Evolutionary conservation across 805 yeast genomes (phyloP), one percentile per base, ranked within the genome.

Genomic region (Kazachstania viticola): DNA sequence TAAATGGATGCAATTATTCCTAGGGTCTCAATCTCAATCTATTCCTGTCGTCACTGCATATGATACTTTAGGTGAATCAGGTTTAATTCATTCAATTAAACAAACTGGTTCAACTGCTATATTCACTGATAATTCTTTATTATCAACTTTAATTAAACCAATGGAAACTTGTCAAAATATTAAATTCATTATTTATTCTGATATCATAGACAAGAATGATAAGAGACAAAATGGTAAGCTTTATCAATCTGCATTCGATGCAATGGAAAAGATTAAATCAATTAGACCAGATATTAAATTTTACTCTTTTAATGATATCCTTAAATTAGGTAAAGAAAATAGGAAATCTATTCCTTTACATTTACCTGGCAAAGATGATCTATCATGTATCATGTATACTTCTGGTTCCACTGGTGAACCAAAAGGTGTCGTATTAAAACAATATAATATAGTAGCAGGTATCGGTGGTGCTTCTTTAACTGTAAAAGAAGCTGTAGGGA

Each of bases 11-110:
- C 80, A 82, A 61, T 71, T 82, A 21, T 88, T 75, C 42, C 56
- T 83, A 37, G 95, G 87, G 12, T 69, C 83, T 32, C 72, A 73
- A 46, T 64, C 85, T 32, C 95, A 84, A 58, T 61, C 70, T 30
- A 77, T 91, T 38, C 81, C 97, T 16, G 69, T 80, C 35, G 97
- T 85, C 25, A 91, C 98, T 12, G 97, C 98, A 24, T 91, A 91
- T 58, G 96, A 87, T 57, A 84, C 95, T 27, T 67, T 87, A 43
- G 96, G 96, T 36, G 94, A 84, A 58, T 68, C 69, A 23, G 95
- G 95, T 16, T 68, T 87, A 50, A 79, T 78, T 35, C 94, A 80
- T 59, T 85, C 96, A 3, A 66, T 91, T 50, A 67, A 70, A 25
- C 82, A 87, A 61, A 84, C 97, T 4, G 81, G 68, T 30, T 73